These are phyloP conservation scores for Penicillium sp. DNA, from an alignment of 2,329 filamentous ascomycete genomes.

Conservation along the genomic window DNA sequence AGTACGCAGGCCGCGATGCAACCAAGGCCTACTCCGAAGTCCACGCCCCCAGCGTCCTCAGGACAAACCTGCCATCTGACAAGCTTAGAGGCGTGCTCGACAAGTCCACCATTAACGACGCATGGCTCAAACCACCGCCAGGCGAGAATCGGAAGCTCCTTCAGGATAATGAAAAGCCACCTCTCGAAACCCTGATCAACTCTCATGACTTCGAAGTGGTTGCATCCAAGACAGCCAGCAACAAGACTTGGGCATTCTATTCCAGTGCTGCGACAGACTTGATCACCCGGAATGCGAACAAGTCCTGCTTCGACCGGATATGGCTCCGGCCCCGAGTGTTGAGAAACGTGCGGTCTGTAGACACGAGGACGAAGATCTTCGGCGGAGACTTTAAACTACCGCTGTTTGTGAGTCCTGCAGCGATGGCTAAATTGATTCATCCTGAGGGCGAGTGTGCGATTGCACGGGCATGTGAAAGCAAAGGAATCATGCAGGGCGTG, in stretches of 20 bases:
- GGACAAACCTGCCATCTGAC: slow-evolving; percentile 46
- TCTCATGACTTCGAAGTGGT: slow-evolving; percentile 64
- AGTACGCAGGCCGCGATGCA: slow-evolving; percentile 52
- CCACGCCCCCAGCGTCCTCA: slow-evolving; percentile 53
- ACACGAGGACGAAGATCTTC: slow-evolving; percentile 58
- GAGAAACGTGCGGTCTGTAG: slow-evolving; percentile 58
- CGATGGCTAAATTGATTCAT: slow-evolving; percentile 66
- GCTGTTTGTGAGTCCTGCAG: slow-evolving; percentile 66
- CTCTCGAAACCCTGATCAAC: slow-evolving; percentile 60
- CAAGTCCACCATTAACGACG: slow-evolving; percentile 51
- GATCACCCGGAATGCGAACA: slow-evolving; percentile 61
- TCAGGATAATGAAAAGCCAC: slow-evolving; percentile 50
- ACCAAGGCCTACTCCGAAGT: slow-evolving; percentile 51
- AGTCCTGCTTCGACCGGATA: slow-evolving; percentile 58
- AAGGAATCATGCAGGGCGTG: slow-evolving; percentile 61
- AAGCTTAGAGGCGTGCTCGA: slow-evolving; percentile 57
- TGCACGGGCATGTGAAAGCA: slow-evolving; percentile 55
- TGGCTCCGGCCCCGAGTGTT: slow-evolving; percentile 63
- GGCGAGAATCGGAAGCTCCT: slow-evolving; percentile 34
- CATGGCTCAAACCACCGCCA: slow-evolving; percentile 51
- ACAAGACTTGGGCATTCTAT: slow-evolving; percentile 72
- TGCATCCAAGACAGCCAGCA: slow-evolving; percentile 58
- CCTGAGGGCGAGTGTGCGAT: slow-evolving; percentile 65
- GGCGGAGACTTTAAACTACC: slow-evolving; percentile 58
- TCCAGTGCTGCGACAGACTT: slow-evolving; percentile 67